phyloP scores from a whole-genome alignment of 306 rosid genomes.

The Inga leiocalycina region DNA sequence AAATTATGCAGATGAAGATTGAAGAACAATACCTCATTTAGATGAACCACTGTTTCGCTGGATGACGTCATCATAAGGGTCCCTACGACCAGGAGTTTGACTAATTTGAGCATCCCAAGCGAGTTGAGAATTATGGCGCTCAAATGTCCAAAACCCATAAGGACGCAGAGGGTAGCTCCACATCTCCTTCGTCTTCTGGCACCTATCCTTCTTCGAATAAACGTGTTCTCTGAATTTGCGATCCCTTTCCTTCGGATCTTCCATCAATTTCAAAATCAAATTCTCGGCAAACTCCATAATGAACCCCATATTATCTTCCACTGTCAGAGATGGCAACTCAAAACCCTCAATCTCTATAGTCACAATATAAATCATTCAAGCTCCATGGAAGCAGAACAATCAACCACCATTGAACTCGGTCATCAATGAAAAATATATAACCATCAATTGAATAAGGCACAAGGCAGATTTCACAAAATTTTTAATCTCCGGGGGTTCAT shows the following conservation, averaged over 20 bases:
- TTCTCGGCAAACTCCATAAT: constrained; percentile 94
- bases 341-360: constrained; percentile 4
- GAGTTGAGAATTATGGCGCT: constrained; percentile 91
- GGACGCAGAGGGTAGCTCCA: constrained; percentile 85
- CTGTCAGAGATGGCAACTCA: constrained; percentile 22
- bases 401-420: neutral
- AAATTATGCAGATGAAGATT: neutral
- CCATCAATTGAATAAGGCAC: neutral
- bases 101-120: constrained; percentile 94
- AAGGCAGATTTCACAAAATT: neutral
- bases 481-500: neutral
- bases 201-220: constrained; percentile 41
- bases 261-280: constrained; percentile 80
- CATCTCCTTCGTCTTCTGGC: constrained; percentile 89
- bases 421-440: neutral
- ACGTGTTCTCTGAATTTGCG: constrained; percentile 76
- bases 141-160: constrained; percentile 95
- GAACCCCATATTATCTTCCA: constrained; percentile 62
- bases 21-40: constrained; percentile 46
- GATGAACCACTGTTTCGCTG: constrained; percentile 41
- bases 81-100: constrained; percentile 83
- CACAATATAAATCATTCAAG: constrained; percentile 10
- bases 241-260: constrained; percentile 94
- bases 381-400: neutral
- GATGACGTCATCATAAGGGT: constrained; percentile 88